Evolutionary conservation across 441 rosid genomes (phyloP), one percentile per base, ranked within the genome.

Genomic region (Eutrema salsugineum): DNA sequence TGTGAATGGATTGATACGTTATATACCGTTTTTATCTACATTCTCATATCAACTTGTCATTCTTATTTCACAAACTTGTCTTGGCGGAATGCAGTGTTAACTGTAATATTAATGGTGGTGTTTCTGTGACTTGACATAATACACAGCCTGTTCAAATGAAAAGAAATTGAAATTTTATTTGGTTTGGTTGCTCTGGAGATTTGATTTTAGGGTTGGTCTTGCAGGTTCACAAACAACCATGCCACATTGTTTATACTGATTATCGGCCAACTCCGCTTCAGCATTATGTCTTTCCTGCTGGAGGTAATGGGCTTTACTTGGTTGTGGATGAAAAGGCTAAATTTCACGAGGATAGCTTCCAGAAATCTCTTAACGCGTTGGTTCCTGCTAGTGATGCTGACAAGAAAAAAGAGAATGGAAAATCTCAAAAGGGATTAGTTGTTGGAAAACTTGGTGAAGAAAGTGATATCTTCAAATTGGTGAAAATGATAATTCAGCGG

Each of bases 251-350:
- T 53, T 95, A 95, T 81, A 95, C 99, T 1, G 99, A 93, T 80
- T 95, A 95, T 85, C 90, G 98, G 42, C 99, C 99, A 63, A 95
- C 99, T 38, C 99, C 98, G n/a, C 97, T 95, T 79, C 97, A 91
- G 80, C 99, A 95, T 75, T 95, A 95, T 75, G 76, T 95, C 64
- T 95, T 91, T 74, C 99, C 98, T 72, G 84, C 98, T 14, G 98
- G 99, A 68, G 92, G 95, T 62, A 91, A 81, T 72, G 98, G 99
- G 62, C 85, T 93, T 43, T 95, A 88, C 79, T 76, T 95, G 79
- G 98, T 88, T 63, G 98, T 93, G 64, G 98, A 93, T 82, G 99
- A 93, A 63, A 95, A 88, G 77, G 93, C 85, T 53, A 93, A 88
- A 77, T 95, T 95, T 78, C 88, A 93, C 22, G 98, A 95, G 83